phyloP scores from a whole-genome alignment of 2,329 filamentous ascomycete species.

The Aspergillus ochraceoroseus region DNA sequence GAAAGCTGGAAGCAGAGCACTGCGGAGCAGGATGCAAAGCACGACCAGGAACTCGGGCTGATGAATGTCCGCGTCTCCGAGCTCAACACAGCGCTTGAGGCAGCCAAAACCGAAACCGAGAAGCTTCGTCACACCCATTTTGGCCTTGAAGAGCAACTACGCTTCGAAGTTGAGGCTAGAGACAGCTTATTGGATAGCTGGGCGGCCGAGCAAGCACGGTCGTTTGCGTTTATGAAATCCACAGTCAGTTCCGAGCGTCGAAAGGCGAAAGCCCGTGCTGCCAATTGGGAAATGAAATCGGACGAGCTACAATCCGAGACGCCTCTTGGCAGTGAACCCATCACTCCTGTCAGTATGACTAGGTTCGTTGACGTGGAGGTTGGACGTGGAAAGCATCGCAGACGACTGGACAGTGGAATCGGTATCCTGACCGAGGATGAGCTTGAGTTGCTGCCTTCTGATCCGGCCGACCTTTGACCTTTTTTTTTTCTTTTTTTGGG shows the following conservation, averaged over 20 bases:
- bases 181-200: conserved; percentile 32
- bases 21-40: conserved; percentile 23
- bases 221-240: conserved; percentile 35
- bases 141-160: conserved; percentile 37
- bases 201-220: conserved; percentile 32
- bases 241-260: conserved; percentile 39
- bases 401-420: conserved; percentile 41
- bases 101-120: conserved; percentile 33
- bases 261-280: conserved; percentile 37
- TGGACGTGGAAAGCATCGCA: conserved; percentile 37
- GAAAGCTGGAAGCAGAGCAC: conserved; percentile 24
- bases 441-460: conserved; percentile 25
- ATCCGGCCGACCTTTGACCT: conserved; percentile 23
- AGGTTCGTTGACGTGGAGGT: conserved; percentile 43
- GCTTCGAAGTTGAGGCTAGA: conserved; percentile 37
- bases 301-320: conserved; percentile 35
- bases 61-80: conserved; percentile 43
- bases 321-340: conserved; percentile 36
- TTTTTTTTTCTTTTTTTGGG: conserved; percentile 1
- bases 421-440: conserved; percentile 34
- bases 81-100: conserved; percentile 39
- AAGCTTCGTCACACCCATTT: conserved; percentile 35
- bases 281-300: conserved; percentile 40
- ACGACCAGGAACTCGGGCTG: conserved; percentile 35
- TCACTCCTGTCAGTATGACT: conserved; percentile 42